phyloP scores from a whole-genome alignment of 495 filamentous ascomycete species.

The Parathielavia hyrcaniae region DNA sequence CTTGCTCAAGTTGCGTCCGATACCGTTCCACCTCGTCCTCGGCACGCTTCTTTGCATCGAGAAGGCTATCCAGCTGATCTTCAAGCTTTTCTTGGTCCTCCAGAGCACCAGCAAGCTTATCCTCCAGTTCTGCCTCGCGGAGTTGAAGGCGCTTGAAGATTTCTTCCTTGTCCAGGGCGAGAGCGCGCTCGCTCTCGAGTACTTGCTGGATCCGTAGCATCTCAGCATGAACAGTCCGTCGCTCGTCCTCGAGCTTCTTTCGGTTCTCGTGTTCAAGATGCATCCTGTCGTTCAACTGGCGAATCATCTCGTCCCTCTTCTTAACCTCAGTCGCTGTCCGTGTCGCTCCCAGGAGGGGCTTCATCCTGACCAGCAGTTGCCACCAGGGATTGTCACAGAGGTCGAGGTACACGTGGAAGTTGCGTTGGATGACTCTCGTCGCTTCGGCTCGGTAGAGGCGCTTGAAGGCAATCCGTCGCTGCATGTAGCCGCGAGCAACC shows the following conservation, averaged over 20 bases:
- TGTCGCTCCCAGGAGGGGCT: constrained; percentile 86
- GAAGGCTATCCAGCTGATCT: constrained; percentile 82
- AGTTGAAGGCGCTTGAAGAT: constrained; percentile 93
- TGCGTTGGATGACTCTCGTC: constrained; percentile 87
- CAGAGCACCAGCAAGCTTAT: constrained; percentile 87
- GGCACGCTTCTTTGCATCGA: constrained; percentile 81
- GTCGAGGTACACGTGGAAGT: constrained; percentile 81
- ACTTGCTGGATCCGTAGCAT: constrained; percentile 85
- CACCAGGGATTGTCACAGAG: constrained; percentile 94
- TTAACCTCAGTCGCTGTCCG: constrained; percentile 86
- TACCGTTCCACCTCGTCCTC: constrained; percentile 78
- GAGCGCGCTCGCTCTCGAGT: constrained; percentile 85
- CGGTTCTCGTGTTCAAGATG: constrained; percentile 66
- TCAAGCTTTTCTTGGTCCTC: constrained; percentile 93
- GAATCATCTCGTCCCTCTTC: constrained; percentile 87
- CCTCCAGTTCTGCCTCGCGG: constrained; percentile 79
- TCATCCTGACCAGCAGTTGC: constrained; percentile 92
- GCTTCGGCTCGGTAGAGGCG: constrained; percentile 90
- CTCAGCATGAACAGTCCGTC: constrained; percentile 77
- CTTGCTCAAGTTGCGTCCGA: constrained; percentile 81
- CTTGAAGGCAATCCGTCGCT: constrained; percentile 83
- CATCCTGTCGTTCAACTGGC: constrained; percentile 76
- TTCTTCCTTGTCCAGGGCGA: constrained; percentile 96
- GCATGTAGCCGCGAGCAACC: constrained; percentile 78
- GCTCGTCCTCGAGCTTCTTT: constrained; percentile 82